A percentile compares a stretch with the other conserved stretches of the same genome.
Evolutionary conservation across 306 rosid genomes (phyloP).

Genomic region (Pyrus pyrifolia): DNA sequence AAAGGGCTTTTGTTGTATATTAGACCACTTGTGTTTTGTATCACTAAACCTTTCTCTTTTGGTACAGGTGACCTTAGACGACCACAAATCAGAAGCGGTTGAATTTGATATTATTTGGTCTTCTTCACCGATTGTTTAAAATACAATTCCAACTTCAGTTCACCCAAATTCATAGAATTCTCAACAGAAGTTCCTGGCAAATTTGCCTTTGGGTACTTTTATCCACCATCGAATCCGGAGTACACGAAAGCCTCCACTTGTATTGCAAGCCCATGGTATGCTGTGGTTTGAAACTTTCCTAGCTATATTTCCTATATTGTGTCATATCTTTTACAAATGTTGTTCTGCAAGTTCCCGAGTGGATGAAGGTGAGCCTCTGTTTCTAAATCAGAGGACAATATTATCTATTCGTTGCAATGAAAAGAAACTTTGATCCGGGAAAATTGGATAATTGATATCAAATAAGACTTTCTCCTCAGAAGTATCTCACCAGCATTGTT

Average conservation of each 20-base stretch:
- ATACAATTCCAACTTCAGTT: slow-evolving; percentile 55
- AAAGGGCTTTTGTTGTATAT: background rate
- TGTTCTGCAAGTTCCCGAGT: background rate
- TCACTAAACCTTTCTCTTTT: background rate
- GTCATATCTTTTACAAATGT: background rate
- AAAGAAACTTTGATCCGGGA: background rate
- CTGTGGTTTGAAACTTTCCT: slow-evolving; percentile 5
- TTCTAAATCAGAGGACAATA: no score
- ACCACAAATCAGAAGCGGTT: slow-evolving; percentile 42
- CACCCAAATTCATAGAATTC: slow-evolving; percentile 82
- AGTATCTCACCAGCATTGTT: no score
- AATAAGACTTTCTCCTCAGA: background rate
- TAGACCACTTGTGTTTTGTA: background rate
- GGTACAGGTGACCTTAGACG: slow-evolving; percentile 59
- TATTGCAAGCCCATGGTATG: slow-evolving; percentile 85
- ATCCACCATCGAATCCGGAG: no score
- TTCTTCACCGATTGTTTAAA: slow-evolving; percentile 75
- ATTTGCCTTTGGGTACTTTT: slow-evolving; percentile 80
- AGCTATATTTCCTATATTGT: background rate
- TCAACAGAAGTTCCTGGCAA: slow-evolving; percentile 89
- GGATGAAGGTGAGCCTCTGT: background rate
- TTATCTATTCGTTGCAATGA: no score
- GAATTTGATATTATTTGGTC: slow-evolving; percentile 71
- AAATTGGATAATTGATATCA: background rate
- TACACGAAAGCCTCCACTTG: slow-evolving; percentile 73